Evolutionary conservation across 208 protist species (phyloP).

Genomic region (Tritrichomonas foetus): DNA sequence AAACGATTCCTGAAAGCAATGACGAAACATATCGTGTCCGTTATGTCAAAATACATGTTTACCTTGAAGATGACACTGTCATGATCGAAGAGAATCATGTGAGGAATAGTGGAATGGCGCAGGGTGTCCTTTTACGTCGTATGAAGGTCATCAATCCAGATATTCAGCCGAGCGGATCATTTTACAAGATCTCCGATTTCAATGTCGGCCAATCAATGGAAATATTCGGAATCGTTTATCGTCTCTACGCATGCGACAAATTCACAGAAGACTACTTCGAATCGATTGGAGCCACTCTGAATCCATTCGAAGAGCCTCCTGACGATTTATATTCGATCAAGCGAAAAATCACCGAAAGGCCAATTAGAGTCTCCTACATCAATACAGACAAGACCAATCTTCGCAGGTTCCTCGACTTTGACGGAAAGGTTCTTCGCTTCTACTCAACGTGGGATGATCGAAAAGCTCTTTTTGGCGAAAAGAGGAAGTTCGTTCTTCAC

Average conservation of each 20-base stretch:
- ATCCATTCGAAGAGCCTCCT: background rate
- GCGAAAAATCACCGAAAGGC: background rate
- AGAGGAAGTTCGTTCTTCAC: slow-evolving; percentile 75
- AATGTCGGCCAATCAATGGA: background rate
- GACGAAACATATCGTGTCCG: slow-evolving; percentile 75
- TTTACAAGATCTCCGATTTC: background rate
- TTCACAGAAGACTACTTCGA: slow-evolving; percentile 20
- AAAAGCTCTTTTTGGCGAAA: slow-evolving; percentile 69
- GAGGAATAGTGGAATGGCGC: slow-evolving; percentile 79
- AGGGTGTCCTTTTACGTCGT: slow-evolving; percentile 73
- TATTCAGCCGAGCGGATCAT: background rate
- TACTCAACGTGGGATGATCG: slow-evolving; percentile 79
- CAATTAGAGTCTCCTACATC: background rate
- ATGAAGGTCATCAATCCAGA: background rate
- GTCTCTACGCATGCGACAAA: slow-evolving; percentile 9
- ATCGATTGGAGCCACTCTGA: background rate
- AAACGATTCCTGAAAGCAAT: slow-evolving; percentile 75
- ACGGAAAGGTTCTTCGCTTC: slow-evolving; percentile 80
- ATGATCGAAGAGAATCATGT: slow-evolving; percentile 76
- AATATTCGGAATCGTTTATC: slow-evolving; percentile 25
- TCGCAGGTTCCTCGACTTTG: slow-evolving; percentile 70
- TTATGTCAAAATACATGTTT: slow-evolving; percentile 79
- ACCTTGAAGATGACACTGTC: slow-evolving; percentile 82
- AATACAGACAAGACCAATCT: background rate
- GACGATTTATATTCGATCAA: slow-evolving; percentile 33